These are phyloP conservation scores for Papiliotrema laurentii DNA, from an alignment of 1,284 basidiomycete species.

Conservation along the genomic window DNA sequence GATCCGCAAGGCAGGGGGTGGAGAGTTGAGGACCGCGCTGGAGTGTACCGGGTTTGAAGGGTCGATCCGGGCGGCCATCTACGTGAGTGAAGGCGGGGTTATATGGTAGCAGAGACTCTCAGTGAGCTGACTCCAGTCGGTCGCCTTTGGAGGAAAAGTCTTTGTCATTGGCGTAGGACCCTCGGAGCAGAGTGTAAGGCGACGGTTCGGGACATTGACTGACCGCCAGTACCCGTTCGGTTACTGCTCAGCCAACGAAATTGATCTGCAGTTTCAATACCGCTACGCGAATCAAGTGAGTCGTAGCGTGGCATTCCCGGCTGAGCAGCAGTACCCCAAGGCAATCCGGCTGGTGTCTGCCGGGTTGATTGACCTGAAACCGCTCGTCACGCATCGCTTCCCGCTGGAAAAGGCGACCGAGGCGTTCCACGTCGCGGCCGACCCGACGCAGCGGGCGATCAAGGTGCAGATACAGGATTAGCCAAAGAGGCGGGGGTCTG, in stretches of 20 bases:
- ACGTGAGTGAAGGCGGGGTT: constrained; percentile 47
- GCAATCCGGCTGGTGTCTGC: constrained; percentile 73
- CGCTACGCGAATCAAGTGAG: constrained; percentile 48
- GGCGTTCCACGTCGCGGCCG: constrained; percentile 62
- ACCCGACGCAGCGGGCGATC: constrained; percentile 44
- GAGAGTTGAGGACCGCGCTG: constrained; percentile 35
- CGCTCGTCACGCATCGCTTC: constrained; percentile 81
- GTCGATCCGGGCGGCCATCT: constrained; percentile 74
- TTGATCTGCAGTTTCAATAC: constrained; percentile 54
- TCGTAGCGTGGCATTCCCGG: too few species aligned
- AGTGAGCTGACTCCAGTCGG: constrained; percentile 30
- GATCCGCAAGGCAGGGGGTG: constrained; percentile 43
- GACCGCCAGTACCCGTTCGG: constrained; percentile 49
- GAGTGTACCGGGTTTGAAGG: constrained; percentile 75
- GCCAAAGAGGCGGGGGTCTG: too few species aligned
- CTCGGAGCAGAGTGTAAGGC: constrained; percentile 42
- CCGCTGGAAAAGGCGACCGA: constrained; percentile 65
- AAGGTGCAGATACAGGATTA: constrained; percentile 47
- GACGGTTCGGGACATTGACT: background rate
- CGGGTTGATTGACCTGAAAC: constrained; percentile 78
- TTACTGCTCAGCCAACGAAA: constrained; percentile 53
- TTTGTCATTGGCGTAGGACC: constrained; percentile 56
- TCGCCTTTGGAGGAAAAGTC: constrained; percentile 51
- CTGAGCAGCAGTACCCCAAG: constrained; percentile 58
- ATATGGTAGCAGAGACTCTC: background rate